phyloP scores from a whole-genome alignment of 257 asterid genomes.

The Solanum okadae region DNA sequence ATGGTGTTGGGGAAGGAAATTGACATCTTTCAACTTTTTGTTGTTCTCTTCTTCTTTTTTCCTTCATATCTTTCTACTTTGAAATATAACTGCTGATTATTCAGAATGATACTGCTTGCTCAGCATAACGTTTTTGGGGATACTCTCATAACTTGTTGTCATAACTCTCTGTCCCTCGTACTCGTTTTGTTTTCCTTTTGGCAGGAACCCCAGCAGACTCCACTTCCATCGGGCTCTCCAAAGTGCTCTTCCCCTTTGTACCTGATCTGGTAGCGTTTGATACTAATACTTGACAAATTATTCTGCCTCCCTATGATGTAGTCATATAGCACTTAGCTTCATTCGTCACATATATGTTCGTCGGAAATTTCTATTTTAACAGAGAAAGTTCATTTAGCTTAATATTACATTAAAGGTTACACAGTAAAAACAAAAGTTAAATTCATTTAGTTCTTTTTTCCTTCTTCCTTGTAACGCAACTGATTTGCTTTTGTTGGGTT shows the following conservation, averaged over 20 bases:
- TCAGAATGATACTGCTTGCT: background rate
- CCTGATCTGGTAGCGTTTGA: conserved; percentile 73
- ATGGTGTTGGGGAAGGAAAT: background rate
- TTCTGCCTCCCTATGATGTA: background rate
- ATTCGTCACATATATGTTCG: background rate
- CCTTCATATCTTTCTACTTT: background rate
- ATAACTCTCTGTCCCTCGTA: background rate
- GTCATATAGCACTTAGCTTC: background rate
- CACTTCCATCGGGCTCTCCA: conserved; percentile 70
- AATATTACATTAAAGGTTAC: background rate
- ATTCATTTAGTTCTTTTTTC: background rate
- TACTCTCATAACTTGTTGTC: background rate
- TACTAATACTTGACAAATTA: background rate
- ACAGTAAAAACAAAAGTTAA: background rate
- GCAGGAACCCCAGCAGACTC: conserved; percentile 89
- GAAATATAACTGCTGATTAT: background rate
- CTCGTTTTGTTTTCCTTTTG: background rate
- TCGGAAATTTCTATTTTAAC: background rate
- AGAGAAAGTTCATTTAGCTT: background rate
- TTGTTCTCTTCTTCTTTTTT: background rate
- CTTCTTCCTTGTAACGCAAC: background rate
- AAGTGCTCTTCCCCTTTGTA: conserved; percentile 49
- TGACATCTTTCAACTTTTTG: background rate
- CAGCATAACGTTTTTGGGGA: background rate
- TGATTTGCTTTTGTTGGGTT: background rate